A percentile compares a stretch with the other conserved stretches of the same genome.
Conservation (phyloP, 78 protist species). For the Speleostelium caveatum region DNA sequence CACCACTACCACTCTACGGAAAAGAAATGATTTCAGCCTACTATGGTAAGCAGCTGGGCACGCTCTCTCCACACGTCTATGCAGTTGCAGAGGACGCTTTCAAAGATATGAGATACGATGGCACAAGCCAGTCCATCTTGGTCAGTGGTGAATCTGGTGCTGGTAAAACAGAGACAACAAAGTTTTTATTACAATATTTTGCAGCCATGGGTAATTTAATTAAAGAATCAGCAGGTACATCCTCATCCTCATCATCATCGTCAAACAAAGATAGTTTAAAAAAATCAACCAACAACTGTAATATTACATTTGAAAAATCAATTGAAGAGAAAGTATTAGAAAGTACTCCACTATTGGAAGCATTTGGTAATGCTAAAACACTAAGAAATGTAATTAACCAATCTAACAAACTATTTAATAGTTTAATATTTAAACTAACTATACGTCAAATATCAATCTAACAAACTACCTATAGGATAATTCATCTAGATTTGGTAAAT, state of each 20-base stretch:
- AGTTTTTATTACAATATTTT: constrained; percentile 78
- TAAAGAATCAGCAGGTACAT: constrained; percentile 24
- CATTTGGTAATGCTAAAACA: constrained; percentile 97
- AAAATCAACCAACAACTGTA: not conserved
- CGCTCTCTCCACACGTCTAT: constrained; percentile 85
- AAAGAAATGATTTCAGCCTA: constrained; percentile 79
- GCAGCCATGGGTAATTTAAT: constrained; percentile 85
- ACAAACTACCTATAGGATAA: constrained; percentile 31
- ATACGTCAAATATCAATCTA: not conserved
- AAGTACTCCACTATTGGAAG: constrained; percentile 92
- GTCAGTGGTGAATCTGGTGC: constrained; percentile 92
- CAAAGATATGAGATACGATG: constrained; percentile 77
- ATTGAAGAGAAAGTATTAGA: constrained; percentile 75
- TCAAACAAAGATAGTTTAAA: not conserved
- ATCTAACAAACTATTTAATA: not conserved
- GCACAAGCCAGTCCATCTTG: constrained; percentile 58
- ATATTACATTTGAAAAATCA: constrained; percentile 30
- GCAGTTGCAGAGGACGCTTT: constrained; percentile 85
- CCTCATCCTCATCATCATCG: not conserved
- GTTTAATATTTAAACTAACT: constrained; percentile 85
- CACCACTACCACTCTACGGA: constrained; percentile 65
- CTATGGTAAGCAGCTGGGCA: constrained; percentile 54
- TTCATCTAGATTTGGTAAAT: constrained; percentile 92
- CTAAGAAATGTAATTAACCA: constrained; percentile 84
- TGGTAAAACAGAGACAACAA: constrained; percentile 80